Evolutionary conservation across 371 early-diverging fungal species (phyloP).

Genomic region (Mucor lusitanicus): DNA sequence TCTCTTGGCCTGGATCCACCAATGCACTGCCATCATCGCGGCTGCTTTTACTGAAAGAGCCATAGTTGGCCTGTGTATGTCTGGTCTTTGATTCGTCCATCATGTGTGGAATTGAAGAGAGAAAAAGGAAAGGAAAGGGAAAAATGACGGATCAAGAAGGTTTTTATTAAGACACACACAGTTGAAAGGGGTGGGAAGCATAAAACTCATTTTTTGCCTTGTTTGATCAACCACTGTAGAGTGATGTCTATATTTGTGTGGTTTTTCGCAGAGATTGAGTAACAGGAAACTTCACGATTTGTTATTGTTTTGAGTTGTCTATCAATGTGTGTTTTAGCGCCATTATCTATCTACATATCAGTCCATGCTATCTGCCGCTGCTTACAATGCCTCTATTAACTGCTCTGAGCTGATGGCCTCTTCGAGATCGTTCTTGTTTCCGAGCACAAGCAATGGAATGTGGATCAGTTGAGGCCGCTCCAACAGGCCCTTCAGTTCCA

Average conservation of each 20-base stretch:
- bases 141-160: neutral
- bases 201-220: constrained; percentile 45
- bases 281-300: constrained; percentile 96
- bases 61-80: neutral
- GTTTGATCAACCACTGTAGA: constrained; percentile 94
- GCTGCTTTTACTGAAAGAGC: neutral
- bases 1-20: constrained; percentile 18
- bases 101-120: neutral
- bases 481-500: constrained; percentile 87
- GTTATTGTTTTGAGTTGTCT: constrained; percentile 88
- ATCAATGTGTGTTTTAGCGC: neutral
- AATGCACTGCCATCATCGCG: neutral
- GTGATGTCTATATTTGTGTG: constrained; percentile 97
- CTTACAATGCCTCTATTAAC: constrained; percentile 88
- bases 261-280: constrained; percentile 98
- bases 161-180: neutral
- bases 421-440: constrained; percentile 98
- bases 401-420: constrained; percentile 88
- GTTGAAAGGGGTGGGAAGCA: neutral
- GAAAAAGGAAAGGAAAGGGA: neutral
- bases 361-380: constrained; percentile 2
- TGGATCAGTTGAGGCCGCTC: constrained; percentile 89
- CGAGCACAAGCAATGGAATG: constrained; percentile 96
- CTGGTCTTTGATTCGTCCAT: neutral
- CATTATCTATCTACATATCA: constrained; percentile 3